Conservation (phyloP, 176 grass and related monocot genomes). For the Paspalum notatum region DNA sequence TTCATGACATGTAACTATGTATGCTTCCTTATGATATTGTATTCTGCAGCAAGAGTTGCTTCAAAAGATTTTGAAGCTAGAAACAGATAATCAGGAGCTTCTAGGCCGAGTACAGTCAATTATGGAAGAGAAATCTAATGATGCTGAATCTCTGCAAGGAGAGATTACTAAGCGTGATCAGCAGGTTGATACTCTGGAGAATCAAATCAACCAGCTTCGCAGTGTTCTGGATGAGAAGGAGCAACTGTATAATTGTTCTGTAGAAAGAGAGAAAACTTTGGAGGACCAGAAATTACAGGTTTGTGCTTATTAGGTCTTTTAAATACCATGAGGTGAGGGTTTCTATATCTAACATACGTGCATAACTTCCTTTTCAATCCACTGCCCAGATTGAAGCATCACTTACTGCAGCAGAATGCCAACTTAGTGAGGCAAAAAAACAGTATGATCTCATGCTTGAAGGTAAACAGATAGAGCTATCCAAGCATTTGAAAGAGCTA, state of each 20-base stretch:
- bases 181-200: slow-evolving; percentile 68
- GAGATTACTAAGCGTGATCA: slow-evolving; percentile 76
- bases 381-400: slow-evolving; percentile 65
- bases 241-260: slow-evolving; percentile 58
- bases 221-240: slow-evolving; percentile 77
- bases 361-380: slow-evolving; percentile 31
- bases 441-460: slow-evolving; percentile 92
- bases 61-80: slow-evolving; percentile 72
- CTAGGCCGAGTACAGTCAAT: slow-evolving; percentile 57
- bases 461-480: slow-evolving; percentile 92
- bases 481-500: slow-evolving; percentile 88
- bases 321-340: slow-evolving; percentile 17
- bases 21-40: slow-evolving; percentile 31
- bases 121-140: slow-evolving; percentile 67
- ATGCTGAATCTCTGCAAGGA: slow-evolving; percentile 59
- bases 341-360: slow-evolving; percentile 31
- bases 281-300: slow-evolving; percentile 84
- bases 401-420: slow-evolving; percentile 65
- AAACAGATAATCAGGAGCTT: slow-evolving; percentile 74
- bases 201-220: slow-evolving; percentile 62
- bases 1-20: slow-evolving; percentile 19
- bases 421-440: slow-evolving; percentile 77
- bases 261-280: slow-evolving; percentile 76
- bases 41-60: slow-evolving; percentile 72
- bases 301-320: slow-evolving; percentile 33